A percentile compares a stretch with the other conserved stretches of the same genome.
phyloP scores from a whole-genome alignment of 2,329 filamentous ascomycete species.

The Aspergillus floridensis region DNA sequence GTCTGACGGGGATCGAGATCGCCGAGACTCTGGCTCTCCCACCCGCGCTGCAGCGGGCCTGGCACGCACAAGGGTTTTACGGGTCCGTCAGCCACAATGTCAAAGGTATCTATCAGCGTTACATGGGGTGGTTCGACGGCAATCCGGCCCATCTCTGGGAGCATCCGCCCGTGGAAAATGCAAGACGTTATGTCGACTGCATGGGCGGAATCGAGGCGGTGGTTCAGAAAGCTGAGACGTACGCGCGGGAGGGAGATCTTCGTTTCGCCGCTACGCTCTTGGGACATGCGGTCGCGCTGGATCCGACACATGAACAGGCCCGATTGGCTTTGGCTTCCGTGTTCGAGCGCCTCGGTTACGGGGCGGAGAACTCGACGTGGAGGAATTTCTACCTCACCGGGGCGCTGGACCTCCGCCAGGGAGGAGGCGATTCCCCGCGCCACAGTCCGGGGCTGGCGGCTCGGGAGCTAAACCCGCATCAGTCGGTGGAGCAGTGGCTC shows the following conservation, averaged over 20 bases:
- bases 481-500: conserved; percentile 21
- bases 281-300: conserved; percentile 34
- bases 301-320: conserved; percentile 13
- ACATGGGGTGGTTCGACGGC: conserved; percentile 36
- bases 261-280: conserved; percentile 43
- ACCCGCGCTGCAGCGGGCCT: conserved; percentile 28
- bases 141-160: conserved; percentile 40
- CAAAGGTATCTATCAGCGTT: conserved; percentile 39
- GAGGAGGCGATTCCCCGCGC: neutral
- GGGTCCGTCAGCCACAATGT: conserved; percentile 41
- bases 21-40: conserved; percentile 40
- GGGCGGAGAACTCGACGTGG: conserved; percentile 44
- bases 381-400: conserved; percentile 42
- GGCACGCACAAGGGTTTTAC: conserved; percentile 39
- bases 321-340: conserved; percentile 28
- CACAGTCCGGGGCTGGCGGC: neutral
- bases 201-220: conserved; percentile 37
- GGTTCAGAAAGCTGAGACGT: conserved; percentile 30
- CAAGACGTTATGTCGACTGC: conserved; percentile 36
- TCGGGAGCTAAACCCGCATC: conserved; percentile 7
- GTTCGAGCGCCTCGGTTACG: conserved; percentile 37
- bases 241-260: conserved; percentile 29
- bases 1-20: conserved; percentile 40
- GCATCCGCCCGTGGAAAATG: conserved; percentile 34
- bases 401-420: conserved; percentile 27